These are phyloP conservation scores for Pyrrhoderma lamaoense DNA, from an alignment of 1,284 basidiomycete species.

Conservation along the genomic window DNA sequence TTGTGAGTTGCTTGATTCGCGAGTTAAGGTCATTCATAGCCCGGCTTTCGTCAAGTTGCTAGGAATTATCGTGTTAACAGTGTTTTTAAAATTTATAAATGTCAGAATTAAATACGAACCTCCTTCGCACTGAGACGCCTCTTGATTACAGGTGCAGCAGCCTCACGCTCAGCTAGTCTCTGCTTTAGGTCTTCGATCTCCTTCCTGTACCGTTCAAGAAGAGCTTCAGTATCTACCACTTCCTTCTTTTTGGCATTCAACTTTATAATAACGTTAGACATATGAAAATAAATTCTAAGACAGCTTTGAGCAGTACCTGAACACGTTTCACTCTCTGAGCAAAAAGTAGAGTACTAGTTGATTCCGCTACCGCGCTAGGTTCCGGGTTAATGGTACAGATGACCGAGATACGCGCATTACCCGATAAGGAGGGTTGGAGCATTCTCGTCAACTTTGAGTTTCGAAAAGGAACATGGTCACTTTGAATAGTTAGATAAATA, in stretches of 20 bases:
- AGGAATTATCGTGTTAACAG: conserved; percentile 13
- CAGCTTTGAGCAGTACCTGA: conserved; percentile 32
- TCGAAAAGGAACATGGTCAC: conserved; percentile 89
- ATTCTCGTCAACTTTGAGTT: conserved; percentile 94
- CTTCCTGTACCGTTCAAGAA: conserved; percentile 85
- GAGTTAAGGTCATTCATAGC: conserved; percentile 76
- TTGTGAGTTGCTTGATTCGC: conserved; percentile 78
- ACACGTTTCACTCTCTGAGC: conserved; percentile 85
- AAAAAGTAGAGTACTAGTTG: conserved; percentile 80
- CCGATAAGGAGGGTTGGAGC: conserved; percentile 89
- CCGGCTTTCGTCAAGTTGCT: conserved; percentile 73
- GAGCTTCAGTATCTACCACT: conserved; percentile 85
- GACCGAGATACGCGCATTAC: conserved; percentile 93
- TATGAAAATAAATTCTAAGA: background rate
- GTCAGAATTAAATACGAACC: no score
- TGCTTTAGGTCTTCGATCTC: conserved; percentile 83
- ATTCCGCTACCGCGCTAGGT: conserved; percentile 65
- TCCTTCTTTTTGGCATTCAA: conserved; percentile 90
- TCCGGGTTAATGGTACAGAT: conserved; percentile 94
- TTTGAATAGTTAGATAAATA: conserved; percentile 23
- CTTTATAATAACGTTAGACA: conserved; percentile 24
- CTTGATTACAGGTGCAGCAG: conserved; percentile 36
- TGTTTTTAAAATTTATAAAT: conserved; percentile 4
- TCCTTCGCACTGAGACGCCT: conserved; percentile 63
- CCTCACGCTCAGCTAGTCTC: conserved; percentile 61